These are phyloP conservation scores for Fusarium staphyleae DNA, from an alignment of 2,329 filamentous ascomycete species.

Conservation along the genomic window DNA sequence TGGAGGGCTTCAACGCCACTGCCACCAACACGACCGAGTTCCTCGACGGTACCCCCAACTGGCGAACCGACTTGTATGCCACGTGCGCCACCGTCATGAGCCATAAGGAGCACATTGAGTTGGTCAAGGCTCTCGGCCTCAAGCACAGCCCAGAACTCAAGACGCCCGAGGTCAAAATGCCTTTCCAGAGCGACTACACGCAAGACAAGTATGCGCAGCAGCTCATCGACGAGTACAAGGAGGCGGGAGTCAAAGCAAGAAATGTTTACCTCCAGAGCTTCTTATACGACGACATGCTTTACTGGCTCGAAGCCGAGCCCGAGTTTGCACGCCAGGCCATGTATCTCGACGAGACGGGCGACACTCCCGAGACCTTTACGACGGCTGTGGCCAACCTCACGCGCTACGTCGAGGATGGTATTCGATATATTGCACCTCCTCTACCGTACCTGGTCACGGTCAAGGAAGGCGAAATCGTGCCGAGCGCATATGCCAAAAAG, in stretches of 20 bases:
- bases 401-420: constrained; percentile 62
- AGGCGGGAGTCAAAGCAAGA: constrained; percentile 57
- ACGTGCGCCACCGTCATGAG: constrained; percentile 68
- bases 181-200: constrained; percentile 69
- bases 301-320: constrained; percentile 70
- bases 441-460: constrained; percentile 67
- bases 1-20: constrained; percentile 68
- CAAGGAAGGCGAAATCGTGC: constrained; percentile 62
- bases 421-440: constrained; percentile 69
- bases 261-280: constrained; percentile 72
- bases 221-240: constrained; percentile 66
- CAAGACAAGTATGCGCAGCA: constrained; percentile 70
- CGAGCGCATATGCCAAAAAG: constrained; percentile 66
- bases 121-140: constrained; percentile 64
- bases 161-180: constrained; percentile 73
- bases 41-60: constrained; percentile 64
- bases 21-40: constrained; percentile 65
- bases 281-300: constrained; percentile 67
- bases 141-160: constrained; percentile 74
- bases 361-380: constrained; percentile 57
- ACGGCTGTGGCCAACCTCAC: constrained; percentile 64
- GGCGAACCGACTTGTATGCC: constrained; percentile 71
- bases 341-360: constrained; percentile 69
- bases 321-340: constrained; percentile 68
- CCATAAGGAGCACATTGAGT: constrained; percentile 67